phyloP scores from a whole-genome alignment of 768 basidiomycete genomes.

The Boletellus emodensis region DNA sequence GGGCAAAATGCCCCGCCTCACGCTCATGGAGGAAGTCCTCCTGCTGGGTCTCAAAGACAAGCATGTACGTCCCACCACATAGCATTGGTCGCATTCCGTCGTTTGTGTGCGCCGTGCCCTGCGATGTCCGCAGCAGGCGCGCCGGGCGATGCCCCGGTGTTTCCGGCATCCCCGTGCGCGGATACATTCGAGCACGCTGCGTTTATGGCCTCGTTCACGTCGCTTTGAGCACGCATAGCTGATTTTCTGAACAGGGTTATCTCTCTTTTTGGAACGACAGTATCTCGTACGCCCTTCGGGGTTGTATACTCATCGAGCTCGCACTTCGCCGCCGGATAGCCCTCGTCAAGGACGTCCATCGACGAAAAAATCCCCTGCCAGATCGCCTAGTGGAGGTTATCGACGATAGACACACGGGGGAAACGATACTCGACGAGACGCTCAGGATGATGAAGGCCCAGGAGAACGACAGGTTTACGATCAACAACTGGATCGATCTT shows the following conservation, averaged over 20 bases:
- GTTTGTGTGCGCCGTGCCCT: conserved; percentile 5
- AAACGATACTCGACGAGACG: conserved; percentile 94
- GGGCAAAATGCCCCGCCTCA: conserved; percentile 78
- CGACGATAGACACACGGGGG: conserved; percentile 89
- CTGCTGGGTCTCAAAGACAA: conserved; percentile 94
- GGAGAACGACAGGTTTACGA: conserved; percentile 49
- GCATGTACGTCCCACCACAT: conserved; percentile 54
- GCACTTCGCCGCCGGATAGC: conserved; percentile 94
- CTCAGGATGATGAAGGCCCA: conserved; percentile 92
- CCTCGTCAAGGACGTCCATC: conserved; percentile 74
- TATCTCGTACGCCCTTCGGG: conserved; percentile 97
- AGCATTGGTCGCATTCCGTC: conserved; percentile 2
- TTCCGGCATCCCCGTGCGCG: not conserved
- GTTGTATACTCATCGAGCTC: conserved; percentile 95
- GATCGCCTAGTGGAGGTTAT: conserved; percentile 90
- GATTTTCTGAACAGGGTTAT: conserved; percentile 58
- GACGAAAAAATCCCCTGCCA: conserved; percentile 68
- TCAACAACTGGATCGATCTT: conserved; percentile 94
- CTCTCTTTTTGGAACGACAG: conserved; percentile 99
- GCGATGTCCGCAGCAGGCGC: conserved; percentile 19
- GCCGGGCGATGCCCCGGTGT: not conserved
- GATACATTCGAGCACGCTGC: conserved; percentile 3
- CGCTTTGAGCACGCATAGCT: conserved; percentile 4
- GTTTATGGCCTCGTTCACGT: conserved; percentile 20
- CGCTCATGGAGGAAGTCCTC: conserved; percentile 96